These are phyloP conservation scores for Delitschia confertaspora DNA, from an alignment of 495 filamentous ascomycete genomes.

Conservation along the genomic window DNA sequence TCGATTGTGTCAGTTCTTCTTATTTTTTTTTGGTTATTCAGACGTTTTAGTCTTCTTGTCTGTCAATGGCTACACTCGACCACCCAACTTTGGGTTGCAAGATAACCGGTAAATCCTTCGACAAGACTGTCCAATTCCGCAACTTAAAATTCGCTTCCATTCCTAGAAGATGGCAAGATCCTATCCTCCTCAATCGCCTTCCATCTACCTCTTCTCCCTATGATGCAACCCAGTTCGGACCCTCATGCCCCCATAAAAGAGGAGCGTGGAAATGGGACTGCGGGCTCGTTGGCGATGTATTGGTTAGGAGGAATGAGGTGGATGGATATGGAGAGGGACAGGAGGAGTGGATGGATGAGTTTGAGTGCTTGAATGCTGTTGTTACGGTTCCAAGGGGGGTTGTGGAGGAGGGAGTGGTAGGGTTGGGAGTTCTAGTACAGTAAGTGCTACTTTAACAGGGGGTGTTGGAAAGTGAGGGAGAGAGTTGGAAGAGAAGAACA, in stretches of 20 bases:
- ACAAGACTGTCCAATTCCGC: conserved; percentile 9
- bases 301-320: not conserved
- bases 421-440: too few species aligned
- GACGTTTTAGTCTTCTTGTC: not conserved
- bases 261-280: conserved; percentile 19
- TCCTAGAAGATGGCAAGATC: conserved; percentile 11
- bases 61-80: not conserved
- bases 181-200: conserved; percentile 1
- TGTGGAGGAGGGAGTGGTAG: too few species aligned
- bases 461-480: too few species aligned
- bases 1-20: not conserved
- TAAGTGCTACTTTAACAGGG: too few species aligned
- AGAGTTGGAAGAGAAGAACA: not conserved
- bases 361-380: conserved; percentile 10
- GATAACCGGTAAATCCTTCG: conserved; percentile 8
- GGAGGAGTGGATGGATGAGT: conserved; percentile 10
- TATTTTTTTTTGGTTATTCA: not conserved
- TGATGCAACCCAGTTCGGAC: conserved; percentile 13
- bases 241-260: conserved; percentile 18
- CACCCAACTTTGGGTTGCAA: conserved; percentile 15
- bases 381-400: conserved; percentile 10
- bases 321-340: conserved; percentile 4
- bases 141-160: conserved; percentile 17
- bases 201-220: not conserved
- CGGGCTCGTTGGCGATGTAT: conserved; percentile 4